These are phyloP conservation scores for Trypanosoma melophagium DNA, from an alignment of 208 protist species.

Conservation along the genomic window DNA sequence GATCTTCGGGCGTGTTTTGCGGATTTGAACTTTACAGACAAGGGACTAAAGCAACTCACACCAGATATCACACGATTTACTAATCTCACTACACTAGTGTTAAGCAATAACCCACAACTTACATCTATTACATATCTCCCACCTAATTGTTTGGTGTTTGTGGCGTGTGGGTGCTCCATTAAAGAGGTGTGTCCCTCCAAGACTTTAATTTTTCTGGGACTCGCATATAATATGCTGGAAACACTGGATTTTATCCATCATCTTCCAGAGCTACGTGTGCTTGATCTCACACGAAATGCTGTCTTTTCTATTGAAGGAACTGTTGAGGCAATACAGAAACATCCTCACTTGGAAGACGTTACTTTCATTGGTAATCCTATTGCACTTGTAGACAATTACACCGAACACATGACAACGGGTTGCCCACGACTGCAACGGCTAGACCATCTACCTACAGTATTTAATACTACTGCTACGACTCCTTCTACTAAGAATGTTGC, in stretches of 20 bases:
- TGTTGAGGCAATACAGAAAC: slow-evolving; percentile 34
- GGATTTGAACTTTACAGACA: slow-evolving; percentile 49
- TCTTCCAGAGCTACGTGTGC: slow-evolving; percentile 54
- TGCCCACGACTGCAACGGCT: slow-evolving; percentile 61
- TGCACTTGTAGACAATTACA: slow-evolving; percentile 63
- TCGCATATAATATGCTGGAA: slow-evolving; percentile 62
- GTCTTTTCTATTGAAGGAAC: slow-evolving; percentile 42
- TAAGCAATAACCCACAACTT: slow-evolving; percentile 58
- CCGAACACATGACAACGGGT: slow-evolving; percentile 30
- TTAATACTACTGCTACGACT: background rate
- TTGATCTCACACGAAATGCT: slow-evolving; percentile 73
- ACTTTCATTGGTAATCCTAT: slow-evolving; percentile 71
- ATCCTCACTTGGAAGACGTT: slow-evolving; percentile 55
- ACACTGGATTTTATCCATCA: slow-evolving; percentile 43
- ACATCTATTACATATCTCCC: slow-evolving; percentile 53
- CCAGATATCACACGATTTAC: slow-evolving; percentile 47
- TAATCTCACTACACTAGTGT: slow-evolving; percentile 43
- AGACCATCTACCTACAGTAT: slow-evolving; percentile 40
- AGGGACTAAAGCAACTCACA: slow-evolving; percentile 36
- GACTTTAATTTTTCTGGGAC: slow-evolving; percentile 44
- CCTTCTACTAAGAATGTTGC: background rate
- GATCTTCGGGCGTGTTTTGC: slow-evolving; percentile 48
- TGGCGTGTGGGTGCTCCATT: slow-evolving; percentile 52
- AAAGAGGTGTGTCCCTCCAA: slow-evolving; percentile 24
- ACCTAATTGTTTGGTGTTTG: slow-evolving; percentile 43